A percentile compares a stretch with the other conserved stretches of the same genome.
phyloP scores from a whole-genome alignment of 1,284 basidiomycete genomes.

The Ganoderma meredithae region DNA sequence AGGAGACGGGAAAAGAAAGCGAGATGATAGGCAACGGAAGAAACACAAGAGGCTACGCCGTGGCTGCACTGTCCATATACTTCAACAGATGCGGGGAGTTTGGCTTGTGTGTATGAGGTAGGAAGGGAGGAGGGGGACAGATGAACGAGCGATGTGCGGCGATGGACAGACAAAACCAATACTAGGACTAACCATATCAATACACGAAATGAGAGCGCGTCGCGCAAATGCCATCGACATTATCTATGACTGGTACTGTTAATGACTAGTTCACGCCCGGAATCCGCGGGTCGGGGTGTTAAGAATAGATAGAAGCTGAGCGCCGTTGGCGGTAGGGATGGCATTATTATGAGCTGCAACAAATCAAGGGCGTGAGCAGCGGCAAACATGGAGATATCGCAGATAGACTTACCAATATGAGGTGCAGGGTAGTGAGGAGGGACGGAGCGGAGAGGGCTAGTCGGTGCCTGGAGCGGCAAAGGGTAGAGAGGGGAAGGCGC shows the following conservation, averaged over 20 bases:
- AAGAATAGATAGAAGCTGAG: conserved; percentile 45
- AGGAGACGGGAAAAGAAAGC: not conserved
- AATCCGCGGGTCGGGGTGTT: conserved; percentile 40
- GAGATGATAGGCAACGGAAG: not conserved
- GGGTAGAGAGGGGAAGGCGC: conserved; percentile 17
- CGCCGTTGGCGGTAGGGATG: conserved; percentile 35
- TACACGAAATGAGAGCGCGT: conserved; percentile 32
- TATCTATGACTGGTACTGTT: conserved; percentile 39
- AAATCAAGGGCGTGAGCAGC: conserved; percentile 12
- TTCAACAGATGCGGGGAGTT: conserved; percentile 21
- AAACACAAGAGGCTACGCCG: conserved; percentile 11
- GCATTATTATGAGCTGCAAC: conserved; percentile 32
- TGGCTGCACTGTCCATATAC: conserved; percentile 30
- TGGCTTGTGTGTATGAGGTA: conserved; percentile 11
- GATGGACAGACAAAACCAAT: conserved; percentile 34
- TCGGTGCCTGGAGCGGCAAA: conserved; percentile 16
- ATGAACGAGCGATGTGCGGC: conserved; percentile 31
- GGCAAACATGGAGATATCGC: not conserved
- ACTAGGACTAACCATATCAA: conserved; percentile 35
- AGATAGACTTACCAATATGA: conserved; percentile 25
- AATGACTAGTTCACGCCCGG: conserved; percentile 33
- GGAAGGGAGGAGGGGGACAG: conserved; percentile 4
- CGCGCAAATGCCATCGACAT: conserved; percentile 34
- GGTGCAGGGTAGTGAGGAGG: conserved; percentile 28
- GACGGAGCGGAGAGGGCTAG: conserved; percentile 17